These are phyloP conservation scores for Bipolaris sorokiniana DNA, from an alignment of 2,329 filamentous ascomycete genomes.

Conservation along the genomic window DNA sequence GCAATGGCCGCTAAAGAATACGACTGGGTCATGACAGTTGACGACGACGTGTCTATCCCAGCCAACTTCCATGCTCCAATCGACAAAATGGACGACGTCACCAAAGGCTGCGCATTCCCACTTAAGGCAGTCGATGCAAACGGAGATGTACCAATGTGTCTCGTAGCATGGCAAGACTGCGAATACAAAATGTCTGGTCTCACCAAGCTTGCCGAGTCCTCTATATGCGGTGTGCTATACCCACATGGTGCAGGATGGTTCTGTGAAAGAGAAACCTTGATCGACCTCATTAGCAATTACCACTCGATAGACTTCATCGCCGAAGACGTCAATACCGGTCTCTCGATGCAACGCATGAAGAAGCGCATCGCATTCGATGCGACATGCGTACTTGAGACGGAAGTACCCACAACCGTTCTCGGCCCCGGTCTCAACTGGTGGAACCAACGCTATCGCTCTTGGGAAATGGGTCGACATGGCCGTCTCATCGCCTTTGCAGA, in stretches of 20 bases:
- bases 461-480: constrained; percentile 30
- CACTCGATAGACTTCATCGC: constrained; percentile 30
- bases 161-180: constrained; percentile 27
- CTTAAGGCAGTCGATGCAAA: constrained; percentile 25
- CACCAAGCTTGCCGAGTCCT: constrained; percentile 20
- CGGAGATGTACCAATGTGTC: constrained; percentile 16
- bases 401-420: constrained; percentile 26
- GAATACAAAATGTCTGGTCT: constrained; percentile 23
- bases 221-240: constrained; percentile 24
- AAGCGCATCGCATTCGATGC: constrained; percentile 26
- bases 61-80: constrained; percentile 18
- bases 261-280: constrained; percentile 22
- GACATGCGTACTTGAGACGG: constrained; percentile 22
- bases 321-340: constrained; percentile 23
- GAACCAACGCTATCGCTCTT: constrained; percentile 22
- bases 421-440: constrained; percentile 27
- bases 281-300: constrained; percentile 23
- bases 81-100: constrained; percentile 19
- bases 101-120: constrained; percentile 24
- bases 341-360: constrained; percentile 23
- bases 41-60: constrained; percentile 28
- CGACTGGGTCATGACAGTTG: constrained; percentile 25
- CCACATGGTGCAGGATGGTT: constrained; percentile 30
- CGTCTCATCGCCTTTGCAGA: constrained; percentile 22
- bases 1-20: constrained; percentile 20